Evolutionary conservation across 108 stramenopile genomes (phyloP), one percentile per base, ranked within the genome.

Genomic region (Pseudonitzschia multistriata): DNA sequence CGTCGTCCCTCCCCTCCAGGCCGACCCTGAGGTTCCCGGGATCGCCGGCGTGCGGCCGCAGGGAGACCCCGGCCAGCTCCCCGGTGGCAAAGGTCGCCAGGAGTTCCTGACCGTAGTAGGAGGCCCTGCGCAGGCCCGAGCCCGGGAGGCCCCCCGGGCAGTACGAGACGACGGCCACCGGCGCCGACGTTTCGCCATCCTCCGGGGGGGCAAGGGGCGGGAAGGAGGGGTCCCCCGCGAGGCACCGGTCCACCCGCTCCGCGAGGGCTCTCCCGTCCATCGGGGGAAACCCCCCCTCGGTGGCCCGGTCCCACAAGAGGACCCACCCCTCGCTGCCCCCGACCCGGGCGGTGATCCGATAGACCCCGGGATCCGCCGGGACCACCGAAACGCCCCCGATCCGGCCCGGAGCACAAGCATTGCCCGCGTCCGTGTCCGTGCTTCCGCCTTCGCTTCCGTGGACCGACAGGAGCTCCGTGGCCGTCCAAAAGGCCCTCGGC

Each of bases 381-480:
- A 88, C 52, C 3, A 93, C 47, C 14, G 84, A 80, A 0, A 90
- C 50, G 3, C 25, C 50, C 40, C 13, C 10, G 13, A 42, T 42
- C 40, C 10, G 13, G 40, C n/a, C n/a, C n/a, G n/a, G n/a, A n/a
- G n/a, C n/a, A n/a, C 75, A 17, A 76, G n/a, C n/a, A 1, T 37
- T 37, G 37, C 8, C 8, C 6, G 5, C 8, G 37, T 37, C 37
- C 6, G 5, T 37, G 37, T 37, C 8, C 15, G 13, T 30, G 53
- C 14, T 0, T 11, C 25, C 22, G 53, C 11, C 22, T 11, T 54
- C 19, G 22, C 53, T 54, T 5, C 4, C 6, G 27, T 57, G 7
- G 31, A 89, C 90, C 30, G 83, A 86, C n/a, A 96, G 62, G 19
- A 93, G 62, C 74, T 95, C 94, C 25, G 89, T 84, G 10, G 91